phyloP scores from a whole-genome alignment of 345 rosid genomes.

The Populus simonii region DNA sequence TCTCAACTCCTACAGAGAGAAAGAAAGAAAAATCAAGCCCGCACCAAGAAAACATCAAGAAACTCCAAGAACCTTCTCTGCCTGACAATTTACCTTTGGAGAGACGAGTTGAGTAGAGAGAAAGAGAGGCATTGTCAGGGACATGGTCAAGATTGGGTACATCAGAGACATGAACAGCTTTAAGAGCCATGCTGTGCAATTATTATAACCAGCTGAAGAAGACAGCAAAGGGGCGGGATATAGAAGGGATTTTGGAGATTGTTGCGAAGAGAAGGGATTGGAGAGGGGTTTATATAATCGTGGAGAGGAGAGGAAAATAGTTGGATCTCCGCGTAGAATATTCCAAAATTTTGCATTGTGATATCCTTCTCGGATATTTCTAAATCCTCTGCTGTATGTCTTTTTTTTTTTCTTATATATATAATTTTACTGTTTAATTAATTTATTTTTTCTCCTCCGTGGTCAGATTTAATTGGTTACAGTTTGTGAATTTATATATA shows the following conservation, averaged over 20 bases:
- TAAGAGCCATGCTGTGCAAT: conserved; percentile 54
- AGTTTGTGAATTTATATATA: not conserved
- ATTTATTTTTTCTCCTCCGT: too few species aligned
- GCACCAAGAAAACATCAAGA: too few species aligned
- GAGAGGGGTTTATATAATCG: conserved; percentile 14
- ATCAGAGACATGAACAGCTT: conserved; percentile 81
- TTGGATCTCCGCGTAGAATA: conserved; percentile 20
- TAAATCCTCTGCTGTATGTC: not conserved
- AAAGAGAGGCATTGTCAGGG: conserved; percentile 48
- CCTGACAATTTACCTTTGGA: conserved; percentile 23
- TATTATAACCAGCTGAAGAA: not conserved
- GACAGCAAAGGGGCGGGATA: not conserved
- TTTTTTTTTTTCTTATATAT: too few species aligned
- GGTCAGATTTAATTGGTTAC: not conserved
- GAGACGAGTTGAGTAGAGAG: conserved; percentile 36
- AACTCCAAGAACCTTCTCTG: not conserved
- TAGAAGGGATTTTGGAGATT: not conserved
- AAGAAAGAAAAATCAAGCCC: too few species aligned
- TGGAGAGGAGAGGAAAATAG: not conserved
- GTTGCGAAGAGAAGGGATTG: not conserved
- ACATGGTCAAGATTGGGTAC: conserved; percentile 72
- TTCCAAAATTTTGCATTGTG: conserved; percentile 4
- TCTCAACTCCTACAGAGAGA: conserved; percentile 39
- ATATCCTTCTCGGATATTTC: conserved; percentile 26
- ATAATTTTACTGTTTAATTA: too few species aligned